Percentiles rank a stretch among this genome's conserved stretches.
Evolutionary conservation across 2,329 filamentous ascomycete species (phyloP).

Genomic region (Thielaviopsis musarum): DNA sequence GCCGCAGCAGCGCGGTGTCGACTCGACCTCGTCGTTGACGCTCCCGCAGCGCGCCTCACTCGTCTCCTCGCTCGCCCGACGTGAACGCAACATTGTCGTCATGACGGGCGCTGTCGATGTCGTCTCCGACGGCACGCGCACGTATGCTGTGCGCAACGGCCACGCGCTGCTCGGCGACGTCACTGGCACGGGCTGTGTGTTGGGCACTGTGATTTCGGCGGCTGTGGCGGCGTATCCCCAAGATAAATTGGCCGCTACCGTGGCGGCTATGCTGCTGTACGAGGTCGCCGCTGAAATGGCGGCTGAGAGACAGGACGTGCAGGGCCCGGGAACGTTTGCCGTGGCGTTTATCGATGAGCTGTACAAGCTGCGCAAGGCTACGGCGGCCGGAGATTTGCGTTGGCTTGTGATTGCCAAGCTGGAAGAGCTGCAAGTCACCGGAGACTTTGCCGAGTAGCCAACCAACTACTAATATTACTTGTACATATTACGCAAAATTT

Average conservation of each 20-base stretch:
- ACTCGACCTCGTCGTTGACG: constrained; percentile 48
- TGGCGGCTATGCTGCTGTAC: constrained; percentile 61
- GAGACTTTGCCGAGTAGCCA: constrained; percentile 2
- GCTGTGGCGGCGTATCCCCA: constrained; percentile 34
- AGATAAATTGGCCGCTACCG: constrained; percentile 53
- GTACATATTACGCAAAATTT: too few species aligned
- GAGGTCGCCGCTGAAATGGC: constrained; percentile 56
- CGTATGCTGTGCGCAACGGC: constrained; percentile 58
- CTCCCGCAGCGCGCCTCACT: constrained; percentile 37
- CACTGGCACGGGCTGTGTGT: constrained; percentile 69
- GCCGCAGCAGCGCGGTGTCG: constrained; percentile 64
- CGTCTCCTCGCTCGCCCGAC: constrained; percentile 47
- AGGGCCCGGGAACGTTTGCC: constrained; percentile 73
- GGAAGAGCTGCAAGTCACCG: constrained; percentile 17
- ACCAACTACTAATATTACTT: not conserved
- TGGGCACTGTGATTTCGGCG: constrained; percentile 67
- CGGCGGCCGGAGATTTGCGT: constrained; percentile 26
- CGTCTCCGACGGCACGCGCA: constrained; percentile 55
- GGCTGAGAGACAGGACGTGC: constrained; percentile 46
- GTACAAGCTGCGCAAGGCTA: constrained; percentile 31
- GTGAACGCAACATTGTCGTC: constrained; percentile 54
- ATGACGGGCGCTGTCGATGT: constrained; percentile 68
- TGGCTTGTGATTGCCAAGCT: constrained; percentile 40
- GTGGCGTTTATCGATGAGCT: constrained; percentile 68
- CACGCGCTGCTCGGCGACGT: constrained; percentile 52